Percentiles rank a stretch among this genome's conserved stretches.
Evolutionary conservation across 371 early-diverging fungal species (phyloP).

Genomic region (Lichtheimia hyalospora): DNA sequence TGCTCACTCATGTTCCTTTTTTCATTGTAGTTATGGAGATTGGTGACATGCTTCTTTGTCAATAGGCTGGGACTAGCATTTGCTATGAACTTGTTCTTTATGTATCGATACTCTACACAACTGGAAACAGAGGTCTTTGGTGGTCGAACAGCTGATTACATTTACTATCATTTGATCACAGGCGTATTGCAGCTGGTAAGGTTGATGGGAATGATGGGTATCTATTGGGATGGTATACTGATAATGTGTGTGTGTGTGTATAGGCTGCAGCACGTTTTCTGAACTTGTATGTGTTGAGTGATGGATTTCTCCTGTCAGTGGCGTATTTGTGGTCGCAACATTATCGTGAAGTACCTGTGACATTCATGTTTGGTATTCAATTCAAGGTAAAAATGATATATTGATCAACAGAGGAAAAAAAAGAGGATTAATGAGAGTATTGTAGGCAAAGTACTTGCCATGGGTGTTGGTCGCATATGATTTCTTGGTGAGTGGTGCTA

Average conservation of each 20-base stretch:
- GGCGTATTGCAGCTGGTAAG: conserved; percentile 39
- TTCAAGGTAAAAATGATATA: conserved; percentile 63
- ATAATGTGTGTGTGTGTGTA: neutral
- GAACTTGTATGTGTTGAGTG: conserved; percentile 22
- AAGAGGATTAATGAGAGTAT: neutral
- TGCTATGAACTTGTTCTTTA: conserved; percentile 70
- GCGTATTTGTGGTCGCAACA: conserved; percentile 80
- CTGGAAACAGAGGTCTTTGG: conserved; percentile 73
- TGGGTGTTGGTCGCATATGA: conserved; percentile 65
- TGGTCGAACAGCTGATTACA: conserved; percentile 78
- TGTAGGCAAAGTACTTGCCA: conserved; percentile 71
- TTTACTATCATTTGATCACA: conserved; percentile 68
- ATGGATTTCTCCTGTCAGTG: conserved; percentile 65
- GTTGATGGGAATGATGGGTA: neutral
- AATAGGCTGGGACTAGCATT: conserved; percentile 55
- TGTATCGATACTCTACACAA: conserved; percentile 71
- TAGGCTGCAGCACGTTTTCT: conserved; percentile 28
- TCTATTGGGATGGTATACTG: neutral
- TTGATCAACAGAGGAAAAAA: neutral
- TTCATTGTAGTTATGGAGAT: conserved; percentile 70
- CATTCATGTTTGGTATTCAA: conserved; percentile 81
- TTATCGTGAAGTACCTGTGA: conserved; percentile 62
- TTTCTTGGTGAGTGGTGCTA: conserved; percentile 27
- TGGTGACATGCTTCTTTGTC: conserved; percentile 71
- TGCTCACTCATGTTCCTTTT: neutral